Evolutionary conservation across 306 rosid genomes (phyloP), one percentile per base, ranked within the genome.

Genomic region (Mucuna pruriens): DNA sequence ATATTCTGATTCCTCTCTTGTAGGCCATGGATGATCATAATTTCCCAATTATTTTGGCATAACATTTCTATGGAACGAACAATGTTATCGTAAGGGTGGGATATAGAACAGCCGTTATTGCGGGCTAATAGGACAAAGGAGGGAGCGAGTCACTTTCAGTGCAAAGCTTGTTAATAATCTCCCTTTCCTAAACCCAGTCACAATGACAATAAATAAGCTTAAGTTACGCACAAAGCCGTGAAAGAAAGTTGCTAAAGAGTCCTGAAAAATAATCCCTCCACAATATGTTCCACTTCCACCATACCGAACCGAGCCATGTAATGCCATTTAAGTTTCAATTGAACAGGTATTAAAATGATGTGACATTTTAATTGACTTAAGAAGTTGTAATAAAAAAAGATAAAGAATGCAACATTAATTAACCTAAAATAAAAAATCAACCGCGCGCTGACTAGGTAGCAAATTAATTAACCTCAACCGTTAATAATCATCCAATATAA

Each of bases 1-100:
- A 66, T 66, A 66, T 66, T 66, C 72, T 39, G 33, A 38, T 66
- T 66, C 72, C 72, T 66, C 8, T 17, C 33, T 66, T 39, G 72
- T 68, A 68, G 74, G 74, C 54, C 55, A 68, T 42, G 38, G 42
- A 44, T 23, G 22, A 68, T 42, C 52, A 22, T 38, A 23, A 68
- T 42, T 40, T 67, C 55, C 55, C 74, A 68, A 68, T 68, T 68
- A 68, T 68, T 68, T 40, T 22, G 7, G 22, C 55, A 13, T 42
- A 40, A 8, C 55, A 42, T 68, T 40, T 68, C 33, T 39, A 66
- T 66, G 33, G 10, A 38, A 31, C 9, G 33, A 66, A 66, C 51
- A 65, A 36, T 38, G 51, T 20, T 20, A 39, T 66, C 4, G 15
- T 2, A 64, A 34, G 26, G 4, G 8, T 34, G 46, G 44, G 71